Base-by-base conservation (phyloP, 306 rosid species). In the Betula pendula region DNA sequence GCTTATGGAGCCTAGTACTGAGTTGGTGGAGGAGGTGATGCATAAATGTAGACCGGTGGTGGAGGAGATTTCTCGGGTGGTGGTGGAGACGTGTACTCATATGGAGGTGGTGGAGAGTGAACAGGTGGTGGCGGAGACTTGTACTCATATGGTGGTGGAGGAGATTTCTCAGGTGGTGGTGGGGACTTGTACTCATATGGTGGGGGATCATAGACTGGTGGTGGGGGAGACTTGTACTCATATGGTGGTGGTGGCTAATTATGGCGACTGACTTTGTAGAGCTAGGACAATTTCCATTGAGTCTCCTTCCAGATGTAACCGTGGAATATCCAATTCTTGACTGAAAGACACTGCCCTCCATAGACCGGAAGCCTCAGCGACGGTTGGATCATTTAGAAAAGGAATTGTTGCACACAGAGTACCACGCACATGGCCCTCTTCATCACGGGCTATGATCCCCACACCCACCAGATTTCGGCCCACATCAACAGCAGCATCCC, bases 201-300 rank as follows among this genome's bases (percentile, higher is more conserved):
- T 38, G 90, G 96, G 62, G 88, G 84, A n/a, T n/a, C n/a, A n/a
- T n/a, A n/a, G 92, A 70, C 79, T 0, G 96, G 93, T 62, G 96
- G 92, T 66, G 95, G 95, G 0, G 95, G 95, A 8, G 90, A 87
- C 24, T 43, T 63, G 81, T 90, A 87, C 60, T 75, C 72, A 70
- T 90, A 90, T 22, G 90, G 68, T 22, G 87, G 80, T 6, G 72
- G 14, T 16, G 91, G 91, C n/a, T n/a, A n/a, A n/a, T n/a, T n/a
- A n/a, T n/a, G n/a, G n/a, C n/a, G n/a, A n/a, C n/a, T n/a, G n/a
- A n/a, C n/a, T n/a, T n/a, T n/a, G n/a, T n/a, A n/a, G n/a, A n/a
- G n/a, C n/a, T n/a, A n/a, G n/a, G n/a, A n/a, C n/a, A n/a, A n/a
- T n/a, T n/a, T n/a, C n/a, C n/a, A n/a, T n/a, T n/a, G n/a, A n/a